Evolutionary conservation across 2,329 filamentous ascomycete species (phyloP), one percentile per base, ranked within the genome.

Genomic region (Ploettnerulaceae sp.): DNA sequence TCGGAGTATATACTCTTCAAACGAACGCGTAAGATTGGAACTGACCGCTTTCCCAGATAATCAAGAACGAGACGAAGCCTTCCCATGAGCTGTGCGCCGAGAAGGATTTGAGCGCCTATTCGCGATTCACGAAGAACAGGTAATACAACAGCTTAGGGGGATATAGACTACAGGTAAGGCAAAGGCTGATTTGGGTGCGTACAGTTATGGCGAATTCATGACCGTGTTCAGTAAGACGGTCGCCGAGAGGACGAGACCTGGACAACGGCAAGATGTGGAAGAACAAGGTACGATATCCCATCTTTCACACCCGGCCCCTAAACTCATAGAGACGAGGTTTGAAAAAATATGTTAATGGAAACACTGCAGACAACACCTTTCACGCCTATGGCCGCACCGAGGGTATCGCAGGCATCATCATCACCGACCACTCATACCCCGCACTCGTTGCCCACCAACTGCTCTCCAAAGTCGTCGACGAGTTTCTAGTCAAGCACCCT

Each of bases 221-320:
- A 85, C 81, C 47, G 73, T 95, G 61, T 91, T 94, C 71, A 79
- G 81, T 67, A 88, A 88, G 69, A 91, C 86, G 14, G 84, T 96
- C 38, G 91, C 91, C 52, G 87, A 94, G 69, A 78, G 87, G 59
- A 95, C 89, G 51, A 74, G 75, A 50, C 79, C 84, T n/a, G 89
- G 86, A 45, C 82, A 89, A 68, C 76, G 88, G 65, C 86, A 94
- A 68, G 87, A 89, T 64, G 82, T 95, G 46, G 85, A 94, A 69
- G 82, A 93, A 67, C 79, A 89, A 72, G 81, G 82, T 82, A 70
- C 54, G 65, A 53, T 35, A 26, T 26, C 45, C 41, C 14, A 29
- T 14, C 24, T 17, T 12, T 29, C n/a, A 34, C n/a, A 11, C 7
- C n/a, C 7, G 8, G 5, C 21, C 22, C 18, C 14, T 34, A 7